Conservation (phyloP, 2,329 filamentous ascomycete species). For the Aspergillus piperis region DNA sequence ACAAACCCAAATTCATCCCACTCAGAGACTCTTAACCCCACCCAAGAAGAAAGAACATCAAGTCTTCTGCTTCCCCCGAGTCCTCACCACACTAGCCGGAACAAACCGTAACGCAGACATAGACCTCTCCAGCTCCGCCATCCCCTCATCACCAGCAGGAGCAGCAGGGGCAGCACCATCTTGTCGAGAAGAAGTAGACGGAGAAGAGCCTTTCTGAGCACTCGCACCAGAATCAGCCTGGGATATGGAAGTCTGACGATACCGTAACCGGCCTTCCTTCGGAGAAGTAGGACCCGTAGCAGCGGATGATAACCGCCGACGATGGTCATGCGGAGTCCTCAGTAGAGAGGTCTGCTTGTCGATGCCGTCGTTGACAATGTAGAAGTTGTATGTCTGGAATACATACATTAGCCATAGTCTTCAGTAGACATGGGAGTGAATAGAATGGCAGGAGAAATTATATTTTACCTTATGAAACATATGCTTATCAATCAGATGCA, state of each 20-base stretch:
- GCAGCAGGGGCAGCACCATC: background rate
- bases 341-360: constrained; percentile 81
- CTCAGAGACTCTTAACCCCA: background rate
- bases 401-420: background rate
- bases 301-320: constrained; percentile 40
- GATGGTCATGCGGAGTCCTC: constrained; percentile 40
- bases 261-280: constrained; percentile 36
- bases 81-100: constrained; percentile 41
- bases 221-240: background rate
- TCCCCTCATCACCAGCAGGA: constrained; percentile 29
- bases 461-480: constrained; percentile 68
- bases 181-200: background rate
- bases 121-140: constrained; percentile 43
- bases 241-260: constrained; percentile 34
- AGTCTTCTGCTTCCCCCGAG: constrained; percentile 21
- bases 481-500: constrained; percentile 94
- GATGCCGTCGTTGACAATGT: constrained; percentile 84
- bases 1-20: background rate
- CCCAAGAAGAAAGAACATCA: constrained; percentile 5
- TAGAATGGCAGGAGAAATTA: background rate
- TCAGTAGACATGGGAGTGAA: background rate
- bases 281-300: constrained; percentile 27
- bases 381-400: constrained; percentile 74
- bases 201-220: background rate
- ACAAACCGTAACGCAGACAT: constrained; percentile 50